Conservation (phyloP, 2,329 filamentous ascomycete species). For the Alternaria hordeiaustralica region DNA sequence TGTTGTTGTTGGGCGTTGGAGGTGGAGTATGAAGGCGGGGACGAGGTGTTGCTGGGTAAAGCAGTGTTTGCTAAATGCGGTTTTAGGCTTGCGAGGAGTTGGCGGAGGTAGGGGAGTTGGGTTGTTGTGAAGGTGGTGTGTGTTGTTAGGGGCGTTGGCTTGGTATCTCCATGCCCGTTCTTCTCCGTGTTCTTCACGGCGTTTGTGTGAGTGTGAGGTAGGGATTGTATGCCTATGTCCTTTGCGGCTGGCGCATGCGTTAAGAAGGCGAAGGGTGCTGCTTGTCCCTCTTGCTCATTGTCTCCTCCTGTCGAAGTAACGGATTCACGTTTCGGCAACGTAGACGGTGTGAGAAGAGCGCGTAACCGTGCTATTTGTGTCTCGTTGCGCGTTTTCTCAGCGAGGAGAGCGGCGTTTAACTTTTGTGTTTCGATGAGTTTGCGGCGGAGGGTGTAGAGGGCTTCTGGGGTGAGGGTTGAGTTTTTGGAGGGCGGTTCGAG, state of each 20-base stretch:
- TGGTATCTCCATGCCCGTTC: no score
- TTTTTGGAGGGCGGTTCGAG: slow-evolving; percentile 31
- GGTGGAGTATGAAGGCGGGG: background rate
- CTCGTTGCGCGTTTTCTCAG: slow-evolving; percentile 75
- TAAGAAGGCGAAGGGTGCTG: slow-evolving; percentile 61
- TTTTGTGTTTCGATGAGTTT: slow-evolving; percentile 80
- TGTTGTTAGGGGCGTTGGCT: slow-evolving; percentile 68
- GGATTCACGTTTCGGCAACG: slow-evolving; percentile 24
- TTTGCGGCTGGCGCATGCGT: slow-evolving; percentile 57
- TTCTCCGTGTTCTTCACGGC: background rate
- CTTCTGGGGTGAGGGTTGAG: slow-evolving; percentile 66
- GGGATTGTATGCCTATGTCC: slow-evolving; percentile 52
- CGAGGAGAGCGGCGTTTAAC: slow-evolving; percentile 71
- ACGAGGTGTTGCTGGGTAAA: slow-evolving; percentile 23
- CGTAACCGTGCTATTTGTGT: slow-evolving; percentile 71
- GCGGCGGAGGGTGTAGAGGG: slow-evolving; percentile 73
- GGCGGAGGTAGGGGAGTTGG: slow-evolving; percentile 80
- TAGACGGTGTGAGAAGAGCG: slow-evolving; percentile 54
- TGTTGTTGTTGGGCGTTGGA: background rate
- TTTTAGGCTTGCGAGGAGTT: slow-evolving; percentile 70
- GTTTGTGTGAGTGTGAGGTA: slow-evolving; percentile 24
- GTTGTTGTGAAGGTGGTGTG: slow-evolving; percentile 80
- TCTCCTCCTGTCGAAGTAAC: slow-evolving; percentile 20
- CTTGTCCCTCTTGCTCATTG: background rate
- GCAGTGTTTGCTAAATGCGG: slow-evolving; percentile 63